Percentiles rank a stretch among this genome's conserved stretches.
Evolutionary conservation across 2,329 filamentous ascomycete species (phyloP).

Genomic region (Moelleriella libera): DNA sequence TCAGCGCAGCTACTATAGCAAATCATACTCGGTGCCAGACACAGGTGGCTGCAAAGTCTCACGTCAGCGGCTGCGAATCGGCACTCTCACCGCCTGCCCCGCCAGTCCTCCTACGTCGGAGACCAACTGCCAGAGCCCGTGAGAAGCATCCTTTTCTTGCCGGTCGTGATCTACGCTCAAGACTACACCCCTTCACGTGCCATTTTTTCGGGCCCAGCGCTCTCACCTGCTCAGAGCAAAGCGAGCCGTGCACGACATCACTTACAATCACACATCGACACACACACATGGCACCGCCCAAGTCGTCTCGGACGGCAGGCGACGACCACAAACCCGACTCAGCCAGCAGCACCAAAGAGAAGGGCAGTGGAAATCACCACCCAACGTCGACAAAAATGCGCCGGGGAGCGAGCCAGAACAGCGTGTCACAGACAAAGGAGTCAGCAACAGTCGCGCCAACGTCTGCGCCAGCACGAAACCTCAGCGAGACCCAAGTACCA

Average conservation of each 20-base stretch:
- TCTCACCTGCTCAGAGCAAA: background rate
- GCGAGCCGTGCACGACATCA: background rate
- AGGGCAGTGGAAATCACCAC: conserved; percentile 18
- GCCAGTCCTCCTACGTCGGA: no score
- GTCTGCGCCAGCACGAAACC: conserved; percentile 15
- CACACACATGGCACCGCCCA: conserved; percentile 27
- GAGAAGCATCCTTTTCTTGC: no score
- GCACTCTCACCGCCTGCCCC: no score
- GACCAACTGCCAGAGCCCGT: no score
- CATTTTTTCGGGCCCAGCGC: no score
- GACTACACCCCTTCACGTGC: no score
- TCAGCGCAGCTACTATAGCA: no score
- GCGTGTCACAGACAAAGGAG: conserved; percentile 23
- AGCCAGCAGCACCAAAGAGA: conserved; percentile 25
- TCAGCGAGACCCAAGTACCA: conserved; percentile 16
- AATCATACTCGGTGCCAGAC: no score
- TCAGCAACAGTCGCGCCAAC: conserved; percentile 20
- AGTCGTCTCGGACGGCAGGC: conserved; percentile 26
- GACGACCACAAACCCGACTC: conserved; percentile 31
- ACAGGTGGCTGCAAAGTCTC: no score
- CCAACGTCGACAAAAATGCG: conserved; percentile 39
- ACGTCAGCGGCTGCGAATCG: no score
- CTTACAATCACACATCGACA: background rate
- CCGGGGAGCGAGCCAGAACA: conserved; percentile 37
- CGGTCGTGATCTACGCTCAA: no score